Evolutionary conservation across 768 basidiomycete species (phyloP), one percentile per base, ranked within the genome.

Genomic region (Chlorophyllum brunneum): DNA sequence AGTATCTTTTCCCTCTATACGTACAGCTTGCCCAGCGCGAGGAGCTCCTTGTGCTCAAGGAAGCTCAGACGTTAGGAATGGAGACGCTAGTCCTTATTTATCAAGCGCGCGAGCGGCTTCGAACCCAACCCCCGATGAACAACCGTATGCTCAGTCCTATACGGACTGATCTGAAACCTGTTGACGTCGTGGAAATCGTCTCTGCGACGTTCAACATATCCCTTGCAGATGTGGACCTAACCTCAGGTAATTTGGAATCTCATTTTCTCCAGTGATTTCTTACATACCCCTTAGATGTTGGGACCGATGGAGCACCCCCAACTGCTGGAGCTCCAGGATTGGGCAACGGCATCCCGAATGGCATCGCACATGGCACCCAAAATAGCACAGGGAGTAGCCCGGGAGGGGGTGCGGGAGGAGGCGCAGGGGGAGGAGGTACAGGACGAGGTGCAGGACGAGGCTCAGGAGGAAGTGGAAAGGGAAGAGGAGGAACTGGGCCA

Each of bases 1-100:
- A 69, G 2, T 67, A 80, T 26, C 68, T 88, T 3, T 63, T 81
- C 9, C 78, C 80, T 0, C 74, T 83, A 0, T 88, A 85, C 48
- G 68, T 75, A 0, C 64, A 73, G 0, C 70, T 90, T 0, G 81
- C 80, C 43, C 65, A 67, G 5, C 76, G 84, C 7, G 69, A 72
- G 1, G 73, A 70, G 0, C 74, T 81, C 0, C 69, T 86, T 4
- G 72, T 73, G 0, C 61, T 81, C 4, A 72, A 77, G 5, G 90
- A 90, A 50, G 80, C 77, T 3, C 62, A 64, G n/a, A 63, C 64
- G 20, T 66, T 92, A 16, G 82, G 83, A 0, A 63, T 81, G 57
- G 76, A 80, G 6, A 78, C 78, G 0, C 67, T 80, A 0, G 63
- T 85, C 5, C 68, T 69, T 24, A 65, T 88, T 11, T 76, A 76